Evolutionary conservation across 306 rosid genomes (phyloP), one percentile per base, ranked within the genome.

Genomic region (Quercus aquifolioides): DNA sequence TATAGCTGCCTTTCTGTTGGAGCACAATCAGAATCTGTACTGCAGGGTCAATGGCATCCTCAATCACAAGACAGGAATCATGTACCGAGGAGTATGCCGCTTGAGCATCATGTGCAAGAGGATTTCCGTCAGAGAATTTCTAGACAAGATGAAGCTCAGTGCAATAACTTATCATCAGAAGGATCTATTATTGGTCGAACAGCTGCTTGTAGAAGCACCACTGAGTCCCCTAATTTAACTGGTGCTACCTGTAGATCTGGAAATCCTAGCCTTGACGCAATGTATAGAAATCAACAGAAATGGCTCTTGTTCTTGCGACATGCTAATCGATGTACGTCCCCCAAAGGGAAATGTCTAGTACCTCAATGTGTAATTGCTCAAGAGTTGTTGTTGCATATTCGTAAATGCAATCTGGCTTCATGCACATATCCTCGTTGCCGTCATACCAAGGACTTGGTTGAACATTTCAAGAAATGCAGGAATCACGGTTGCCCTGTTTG

Each of bases 241-340:
- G 75, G 41, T 82, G 75, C 68, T 67, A 55, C 59, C n/a, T 77
- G 75, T 65, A 83, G 78, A 72, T 71, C 84, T 55, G 33, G 43
- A 19, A 64, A 55, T 65, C 43, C 54, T 33, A 74, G 75, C 58
- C n/a, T 26, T 33, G 85, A 83, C 19, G 84, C 55, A 25, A 87
- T 83, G 20, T 91, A 83, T 70, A 74, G 77, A 79, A 90, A 91
- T 85, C 99, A 96, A 79, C 98, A 89, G 78, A 90, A 84, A 79
- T 96, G 99, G 99, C 97, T 96, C 85, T 79, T 96, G 80, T 96
- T 96, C 86, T 81, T 96, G 70, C 83, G 86, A 60, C 99, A 96
- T 86, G 99, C 99, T 23, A 90, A 94, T 55, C 79, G 87, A 4
- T 96, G 99, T 79, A 33, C 83, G 55, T 91, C 91, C 57, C 92